Percentiles rank a stretch among this genome's conserved stretches.
phyloP scores from a whole-genome alignment of 148 eudicot genomes.

The Cornus kousa region DNA sequence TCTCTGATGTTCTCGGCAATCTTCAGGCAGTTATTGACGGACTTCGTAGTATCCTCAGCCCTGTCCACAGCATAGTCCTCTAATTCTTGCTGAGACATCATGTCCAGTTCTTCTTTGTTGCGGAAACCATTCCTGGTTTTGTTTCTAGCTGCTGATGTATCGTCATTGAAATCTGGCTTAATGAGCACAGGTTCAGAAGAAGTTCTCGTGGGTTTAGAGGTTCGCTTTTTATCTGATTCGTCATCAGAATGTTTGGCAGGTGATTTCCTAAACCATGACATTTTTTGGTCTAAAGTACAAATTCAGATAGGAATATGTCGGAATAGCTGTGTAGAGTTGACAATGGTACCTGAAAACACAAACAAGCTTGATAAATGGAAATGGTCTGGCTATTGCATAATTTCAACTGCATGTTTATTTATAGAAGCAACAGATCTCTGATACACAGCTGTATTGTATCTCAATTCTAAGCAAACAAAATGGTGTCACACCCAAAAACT shows the following conservation, averaged over 20 bases:
- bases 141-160: too few relatives aligned
- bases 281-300: conserved; percentile 16
- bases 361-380: neutral
- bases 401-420: neutral
- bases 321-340: neutral
- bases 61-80: conserved; percentile 72
- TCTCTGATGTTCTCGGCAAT: conserved; percentile 84
- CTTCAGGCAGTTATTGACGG: conserved; percentile 66
- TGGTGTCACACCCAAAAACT: neutral
- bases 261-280: conserved; percentile 67
- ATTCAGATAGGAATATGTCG: neutral
- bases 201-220: conserved; percentile 36
- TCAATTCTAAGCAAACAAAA: neutral
- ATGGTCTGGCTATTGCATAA: neutral
- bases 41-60: conserved; percentile 68
- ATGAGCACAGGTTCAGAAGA: conserved; percentile 60
- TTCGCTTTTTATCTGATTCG: conserved; percentile 22
- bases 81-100: conserved; percentile 79
- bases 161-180: conserved; percentile 12
- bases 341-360: neutral
- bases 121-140: conserved; percentile 28
- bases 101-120: conserved; percentile 53
- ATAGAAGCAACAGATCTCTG: neutral
- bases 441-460: neutral
- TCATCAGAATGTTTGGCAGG: conserved; percentile 30